These are phyloP conservation scores for Zopfia rhizophila DNA, from an alignment of 2,329 filamentous ascomycete species.

Conservation along the genomic window DNA sequence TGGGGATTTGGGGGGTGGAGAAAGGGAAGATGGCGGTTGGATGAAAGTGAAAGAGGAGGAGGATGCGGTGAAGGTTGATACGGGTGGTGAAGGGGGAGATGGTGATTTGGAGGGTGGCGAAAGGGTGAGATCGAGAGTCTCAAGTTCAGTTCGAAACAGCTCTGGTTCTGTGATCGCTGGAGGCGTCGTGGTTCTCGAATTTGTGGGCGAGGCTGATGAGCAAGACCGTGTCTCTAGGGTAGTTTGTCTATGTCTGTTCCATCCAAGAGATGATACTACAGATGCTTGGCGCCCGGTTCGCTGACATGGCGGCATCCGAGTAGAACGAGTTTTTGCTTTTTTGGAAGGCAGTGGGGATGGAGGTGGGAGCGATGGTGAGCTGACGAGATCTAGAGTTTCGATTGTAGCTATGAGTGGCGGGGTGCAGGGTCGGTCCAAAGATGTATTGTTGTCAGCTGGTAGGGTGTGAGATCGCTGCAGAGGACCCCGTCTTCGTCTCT, in stretches of 20 bases:
- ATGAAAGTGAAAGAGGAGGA: constrained; percentile 7
- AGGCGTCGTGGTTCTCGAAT: constrained; percentile 15
- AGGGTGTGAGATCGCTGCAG: constrained; percentile 49
- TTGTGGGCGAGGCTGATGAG: constrained; percentile 35
- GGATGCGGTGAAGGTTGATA: constrained; percentile 16
- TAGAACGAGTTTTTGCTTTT: constrained; percentile 30
- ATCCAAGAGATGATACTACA: constrained; percentile 28
- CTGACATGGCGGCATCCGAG: constrained; percentile 8
- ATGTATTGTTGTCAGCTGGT: constrained; percentile 26
- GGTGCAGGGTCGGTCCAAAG: constrained; percentile 27
- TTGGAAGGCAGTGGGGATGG: constrained; percentile 38
- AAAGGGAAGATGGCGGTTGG: neutral
- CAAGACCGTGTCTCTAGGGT: constrained; percentile 43
- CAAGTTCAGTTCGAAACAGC: constrained; percentile 20
- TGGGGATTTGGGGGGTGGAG: neutral
- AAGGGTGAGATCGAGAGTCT: constrained; percentile 44
- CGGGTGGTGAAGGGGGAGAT: neutral
- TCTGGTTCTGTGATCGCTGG: constrained; percentile 18
- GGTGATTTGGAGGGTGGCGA: constrained; percentile 29
- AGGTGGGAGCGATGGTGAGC: constrained; percentile 33
- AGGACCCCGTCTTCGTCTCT: constrained; percentile 39
- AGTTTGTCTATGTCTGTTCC: constrained; percentile 39
- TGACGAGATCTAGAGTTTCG: constrained; percentile 41
- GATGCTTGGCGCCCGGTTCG: constrained; percentile 23
- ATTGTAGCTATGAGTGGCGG: constrained; percentile 30